These are phyloP conservation scores for Cutaneotrichosporon sp. DNA, from an alignment of 1,284 basidiomycete genomes.

Conservation along the genomic window DNA sequence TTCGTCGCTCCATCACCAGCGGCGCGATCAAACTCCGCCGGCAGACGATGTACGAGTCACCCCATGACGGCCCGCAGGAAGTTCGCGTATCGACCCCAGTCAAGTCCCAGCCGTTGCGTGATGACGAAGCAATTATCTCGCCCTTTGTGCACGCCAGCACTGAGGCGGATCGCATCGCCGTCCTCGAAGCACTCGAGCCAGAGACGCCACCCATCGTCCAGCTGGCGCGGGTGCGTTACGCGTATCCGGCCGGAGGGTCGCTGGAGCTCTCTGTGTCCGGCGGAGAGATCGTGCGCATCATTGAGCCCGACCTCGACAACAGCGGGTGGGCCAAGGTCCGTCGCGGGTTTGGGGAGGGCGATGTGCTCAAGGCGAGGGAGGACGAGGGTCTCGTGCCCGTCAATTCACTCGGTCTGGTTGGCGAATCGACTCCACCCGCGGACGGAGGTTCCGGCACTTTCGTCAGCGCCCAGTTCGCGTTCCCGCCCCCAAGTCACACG, in stretches of 20 bases:
- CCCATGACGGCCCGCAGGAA: constrained; percentile 14
- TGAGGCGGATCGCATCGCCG: constrained; percentile 12
- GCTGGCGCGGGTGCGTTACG: constrained; percentile 11
- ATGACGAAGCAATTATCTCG: constrained; percentile 19
- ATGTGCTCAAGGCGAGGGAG: no score
- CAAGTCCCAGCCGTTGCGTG: constrained; percentile 15
- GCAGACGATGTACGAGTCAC: constrained; percentile 9
- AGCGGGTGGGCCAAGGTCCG: constrained; percentile 19
- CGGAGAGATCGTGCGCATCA: constrained; percentile 19
- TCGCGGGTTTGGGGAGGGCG: constrained; percentile 8
- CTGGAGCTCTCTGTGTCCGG: constrained; percentile 4
- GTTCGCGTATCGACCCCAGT: not conserved
- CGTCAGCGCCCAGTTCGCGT: constrained; percentile 16
- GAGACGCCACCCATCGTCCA: not conserved
- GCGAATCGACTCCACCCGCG: constrained; percentile 4
- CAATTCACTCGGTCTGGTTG: constrained; percentile 9
- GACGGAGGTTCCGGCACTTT: constrained; percentile 19
- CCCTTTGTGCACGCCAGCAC: constrained; percentile 13
- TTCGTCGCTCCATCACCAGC: constrained; percentile 14
- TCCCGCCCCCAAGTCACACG: constrained; percentile 12
- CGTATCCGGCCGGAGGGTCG: constrained; percentile 6
- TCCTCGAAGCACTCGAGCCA: constrained; percentile 8
- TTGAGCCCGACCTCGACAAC: constrained; percentile 22
- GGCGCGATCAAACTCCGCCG: constrained; percentile 7
- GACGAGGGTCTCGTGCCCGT: constrained; percentile 17